Evolutionary conservation across 176 grass and related monocot genomes (phyloP).

Genomic region (Olyra latifolia): DNA sequence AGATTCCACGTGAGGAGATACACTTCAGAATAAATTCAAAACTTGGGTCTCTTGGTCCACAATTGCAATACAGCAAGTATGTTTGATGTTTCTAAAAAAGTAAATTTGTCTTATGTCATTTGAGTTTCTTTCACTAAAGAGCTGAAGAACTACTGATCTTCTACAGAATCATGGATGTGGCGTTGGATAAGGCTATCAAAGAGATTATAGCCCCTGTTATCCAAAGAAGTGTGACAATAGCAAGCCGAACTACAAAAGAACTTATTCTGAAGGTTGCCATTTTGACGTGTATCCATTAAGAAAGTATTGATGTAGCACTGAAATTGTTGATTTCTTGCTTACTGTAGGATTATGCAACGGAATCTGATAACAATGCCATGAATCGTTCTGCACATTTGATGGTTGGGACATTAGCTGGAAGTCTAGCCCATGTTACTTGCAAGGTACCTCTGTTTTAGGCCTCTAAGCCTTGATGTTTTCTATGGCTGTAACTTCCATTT

Average conservation of each 20-base stretch:
- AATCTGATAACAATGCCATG: slow-evolving; percentile 68
- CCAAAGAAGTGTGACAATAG: slow-evolving; percentile 84
- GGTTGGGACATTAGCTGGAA: slow-evolving; percentile 83
- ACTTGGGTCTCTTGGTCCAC: slow-evolving; percentile 66
- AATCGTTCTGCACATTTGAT: slow-evolving; percentile 73
- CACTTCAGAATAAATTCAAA: slow-evolving; percentile 77
- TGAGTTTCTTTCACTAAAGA: slow-evolving; percentile 19
- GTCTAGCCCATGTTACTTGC: slow-evolving; percentile 93
- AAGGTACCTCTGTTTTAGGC: slow-evolving; percentile 49
- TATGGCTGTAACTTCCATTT: slow-evolving; percentile 8
- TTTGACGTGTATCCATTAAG: slow-evolving; percentile 6
- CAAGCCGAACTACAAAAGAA: slow-evolving; percentile 82
- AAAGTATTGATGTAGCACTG: slow-evolving; percentile 5
- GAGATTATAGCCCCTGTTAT: slow-evolving; percentile 81
- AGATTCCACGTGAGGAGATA: slow-evolving; percentile 68
- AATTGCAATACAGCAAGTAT: slow-evolving; percentile 70
- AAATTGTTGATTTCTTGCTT: slow-evolving; percentile 3
- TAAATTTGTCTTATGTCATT: background rate
- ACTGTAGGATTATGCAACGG: slow-evolving; percentile 71
- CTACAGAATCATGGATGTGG: slow-evolving; percentile 67
- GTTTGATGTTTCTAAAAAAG: slow-evolving; percentile 5
- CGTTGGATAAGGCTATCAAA: slow-evolving; percentile 75
- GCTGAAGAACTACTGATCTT: slow-evolving; percentile 24
- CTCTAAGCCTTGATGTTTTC: background rate
- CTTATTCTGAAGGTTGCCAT: slow-evolving; percentile 75